Evolutionary conservation across 768 basidiomycete species (phyloP).

Genomic region (Pisolithus sp.): DNA sequence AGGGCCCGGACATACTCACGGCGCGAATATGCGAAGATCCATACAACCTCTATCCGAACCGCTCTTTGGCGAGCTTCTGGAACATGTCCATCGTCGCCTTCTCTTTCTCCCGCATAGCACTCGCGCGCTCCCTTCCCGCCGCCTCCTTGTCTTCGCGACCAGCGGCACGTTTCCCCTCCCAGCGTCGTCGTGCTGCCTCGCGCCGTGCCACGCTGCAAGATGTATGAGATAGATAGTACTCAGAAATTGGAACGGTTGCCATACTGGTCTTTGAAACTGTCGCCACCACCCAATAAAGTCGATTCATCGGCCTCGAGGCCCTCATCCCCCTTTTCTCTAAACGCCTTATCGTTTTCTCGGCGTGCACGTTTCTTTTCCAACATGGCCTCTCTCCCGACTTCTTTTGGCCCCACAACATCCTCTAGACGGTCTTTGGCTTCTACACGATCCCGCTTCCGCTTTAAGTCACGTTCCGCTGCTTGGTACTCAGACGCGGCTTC

Average conservation of each 20-base stretch:
- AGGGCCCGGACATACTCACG: too few species aligned
- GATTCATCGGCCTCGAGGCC: slow-evolving; percentile 74
- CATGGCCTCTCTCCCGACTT: slow-evolving; percentile 77
- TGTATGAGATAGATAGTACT: slow-evolving; percentile 5
- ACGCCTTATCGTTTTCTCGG: slow-evolving; percentile 64
- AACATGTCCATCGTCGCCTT: slow-evolving; percentile 97
- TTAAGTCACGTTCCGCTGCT: slow-evolving; percentile 45
- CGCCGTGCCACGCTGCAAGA: slow-evolving; percentile 58
- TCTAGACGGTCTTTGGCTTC: slow-evolving; percentile 67
- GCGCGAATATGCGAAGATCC: too few species aligned
- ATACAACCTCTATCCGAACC: slow-evolving; percentile 55
- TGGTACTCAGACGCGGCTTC: slow-evolving; percentile 53
- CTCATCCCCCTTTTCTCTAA: slow-evolving; percentile 68
- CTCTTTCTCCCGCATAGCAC: slow-evolving; percentile 69
- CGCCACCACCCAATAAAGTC: slow-evolving; percentile 75
- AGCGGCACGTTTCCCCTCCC: slow-evolving; percentile 43
- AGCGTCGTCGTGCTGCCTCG: slow-evolving; percentile 63
- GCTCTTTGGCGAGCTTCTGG: slow-evolving; percentile 80
- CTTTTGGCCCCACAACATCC: slow-evolving; percentile 74
- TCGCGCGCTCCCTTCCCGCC: slow-evolving; percentile 53
- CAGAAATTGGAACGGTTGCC: slow-evolving; percentile 14
- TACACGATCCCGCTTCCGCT: slow-evolving; percentile 61
- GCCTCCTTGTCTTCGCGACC: slow-evolving; percentile 44
- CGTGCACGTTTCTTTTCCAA: slow-evolving; percentile 78
- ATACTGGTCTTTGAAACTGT: slow-evolving; percentile 76